These are phyloP conservation scores for Cladophialophora immunda DNA, from an alignment of 2,329 filamentous ascomycete species.

Conservation along the genomic window DNA sequence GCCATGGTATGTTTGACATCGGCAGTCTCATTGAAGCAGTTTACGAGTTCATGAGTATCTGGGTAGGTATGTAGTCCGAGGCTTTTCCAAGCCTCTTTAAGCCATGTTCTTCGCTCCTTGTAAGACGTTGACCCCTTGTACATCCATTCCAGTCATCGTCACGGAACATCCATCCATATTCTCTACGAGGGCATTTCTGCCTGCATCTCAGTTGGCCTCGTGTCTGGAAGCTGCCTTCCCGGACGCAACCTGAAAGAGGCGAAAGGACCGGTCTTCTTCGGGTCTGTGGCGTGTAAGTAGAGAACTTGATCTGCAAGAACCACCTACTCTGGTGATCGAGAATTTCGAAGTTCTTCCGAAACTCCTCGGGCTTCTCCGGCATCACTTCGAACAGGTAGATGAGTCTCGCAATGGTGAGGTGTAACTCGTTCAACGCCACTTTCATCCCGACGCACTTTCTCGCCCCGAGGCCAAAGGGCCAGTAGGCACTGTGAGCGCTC, in stretches of 20 bases:
- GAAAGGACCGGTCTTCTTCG: constrained; percentile 13
- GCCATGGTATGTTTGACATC: too few relatives aligned
- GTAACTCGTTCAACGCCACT: constrained; percentile 11
- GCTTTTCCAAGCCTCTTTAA: too few relatives aligned
- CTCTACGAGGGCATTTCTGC: too few relatives aligned
- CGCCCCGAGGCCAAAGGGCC: constrained; percentile 12
- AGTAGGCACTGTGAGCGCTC: constrained; percentile 5
- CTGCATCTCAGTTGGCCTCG: constrained; percentile 6
- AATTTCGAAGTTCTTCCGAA: constrained; percentile 11
- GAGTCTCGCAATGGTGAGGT: constrained; percentile 6
- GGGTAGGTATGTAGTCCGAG: too few relatives aligned
- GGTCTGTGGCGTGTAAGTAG: constrained; percentile 8
- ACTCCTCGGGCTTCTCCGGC: constrained; percentile 8
- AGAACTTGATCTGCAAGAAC: background rate
- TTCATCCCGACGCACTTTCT: constrained; percentile 14
- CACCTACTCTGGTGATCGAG: constrained; percentile 12
- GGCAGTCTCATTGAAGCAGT: too few relatives aligned
- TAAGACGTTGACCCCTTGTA: too few relatives aligned
- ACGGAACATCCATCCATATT: too few relatives aligned
- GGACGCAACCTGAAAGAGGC: constrained; percentile 9
- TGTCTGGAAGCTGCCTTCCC: constrained; percentile 4
- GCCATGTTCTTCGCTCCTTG: too few relatives aligned
- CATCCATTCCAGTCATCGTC: too few relatives aligned
- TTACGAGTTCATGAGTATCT: too few relatives aligned
- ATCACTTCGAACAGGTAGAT: constrained; percentile 8